Percentiles rank a stretch among this genome's conserved stretches.
These are phyloP conservation scores for Aspergillus sclerotioniger DNA, from an alignment of 495 filamentous ascomycete species.

Conservation along the genomic window DNA sequence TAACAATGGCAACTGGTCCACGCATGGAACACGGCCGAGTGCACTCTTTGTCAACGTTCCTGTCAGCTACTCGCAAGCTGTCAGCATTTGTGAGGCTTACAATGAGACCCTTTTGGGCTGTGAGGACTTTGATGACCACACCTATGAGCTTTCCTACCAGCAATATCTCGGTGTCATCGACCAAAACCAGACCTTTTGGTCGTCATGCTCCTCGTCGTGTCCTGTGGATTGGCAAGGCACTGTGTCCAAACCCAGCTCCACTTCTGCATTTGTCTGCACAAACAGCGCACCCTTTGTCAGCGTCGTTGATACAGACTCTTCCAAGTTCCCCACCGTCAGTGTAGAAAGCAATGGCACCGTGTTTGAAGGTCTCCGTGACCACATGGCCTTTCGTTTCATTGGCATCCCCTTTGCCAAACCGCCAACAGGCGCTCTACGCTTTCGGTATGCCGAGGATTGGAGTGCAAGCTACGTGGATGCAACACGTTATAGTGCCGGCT, in stretches of 20 bases:
- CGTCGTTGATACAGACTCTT: not conserved
- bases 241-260: not conserved
- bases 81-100: not conserved
- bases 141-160: not conserved
- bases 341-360: not conserved
- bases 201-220: not conserved
- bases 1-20: not conserved
- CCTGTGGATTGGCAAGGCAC: not conserved
- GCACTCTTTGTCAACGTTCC: not conserved
- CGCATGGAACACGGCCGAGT: not conserved
- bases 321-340: not conserved
- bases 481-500: not conserved
- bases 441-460: not conserved
- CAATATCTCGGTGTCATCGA: not conserved
- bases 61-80: not conserved
- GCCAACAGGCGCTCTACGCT: not conserved
- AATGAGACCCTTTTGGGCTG: not conserved
- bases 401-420: not conserved
- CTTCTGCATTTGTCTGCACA: not conserved
- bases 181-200: not conserved
- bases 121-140: not conserved
- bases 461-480: not conserved
- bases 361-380: not conserved
- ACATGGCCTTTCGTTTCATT: not conserved
- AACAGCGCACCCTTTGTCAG: not conserved